Evolutionary conservation across 257 asterid species (phyloP).

Genomic region (Lycium barbarum): DNA sequence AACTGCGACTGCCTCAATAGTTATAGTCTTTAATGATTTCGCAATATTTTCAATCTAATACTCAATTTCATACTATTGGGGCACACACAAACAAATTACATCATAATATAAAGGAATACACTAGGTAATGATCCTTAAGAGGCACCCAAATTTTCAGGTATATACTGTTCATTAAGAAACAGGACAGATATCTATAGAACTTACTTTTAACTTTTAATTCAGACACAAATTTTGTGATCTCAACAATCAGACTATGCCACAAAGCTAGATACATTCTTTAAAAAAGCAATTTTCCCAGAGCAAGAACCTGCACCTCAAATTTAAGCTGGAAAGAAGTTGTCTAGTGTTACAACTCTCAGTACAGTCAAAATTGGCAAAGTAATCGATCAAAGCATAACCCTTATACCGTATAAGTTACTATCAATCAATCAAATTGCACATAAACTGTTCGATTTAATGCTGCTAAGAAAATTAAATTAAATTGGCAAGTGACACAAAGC

Average conservation of each 20-base stretch:
- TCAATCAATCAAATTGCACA: neutral
- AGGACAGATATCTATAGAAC: neutral
- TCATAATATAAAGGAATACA: neutral
- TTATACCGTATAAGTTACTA: neutral
- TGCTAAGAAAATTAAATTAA: neutral
- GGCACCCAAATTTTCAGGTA: neutral
- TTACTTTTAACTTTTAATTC: neutral
- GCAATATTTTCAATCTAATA: neutral
- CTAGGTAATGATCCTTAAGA: neutral
- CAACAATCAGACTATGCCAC: neutral
- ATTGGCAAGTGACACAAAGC: neutral
- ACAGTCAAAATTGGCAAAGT: constrained; percentile 10
- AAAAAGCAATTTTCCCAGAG: neutral
- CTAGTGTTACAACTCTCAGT: neutral
- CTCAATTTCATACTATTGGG: neutral
- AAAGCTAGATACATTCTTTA: neutral
- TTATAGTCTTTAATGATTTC: neutral
- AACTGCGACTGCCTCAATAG: neutral
- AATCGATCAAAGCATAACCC: neutral
- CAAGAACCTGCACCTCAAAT: neutral
- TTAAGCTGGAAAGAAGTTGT: neutral
- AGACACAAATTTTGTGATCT: neutral
- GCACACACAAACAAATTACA: too few relatives aligned
- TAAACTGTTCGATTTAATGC: neutral
- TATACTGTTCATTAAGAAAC: neutral